These are phyloP conservation scores for Hydrangea macrophylla DNA, from an alignment of 148 eudicot genomes.

Conservation along the genomic window DNA sequence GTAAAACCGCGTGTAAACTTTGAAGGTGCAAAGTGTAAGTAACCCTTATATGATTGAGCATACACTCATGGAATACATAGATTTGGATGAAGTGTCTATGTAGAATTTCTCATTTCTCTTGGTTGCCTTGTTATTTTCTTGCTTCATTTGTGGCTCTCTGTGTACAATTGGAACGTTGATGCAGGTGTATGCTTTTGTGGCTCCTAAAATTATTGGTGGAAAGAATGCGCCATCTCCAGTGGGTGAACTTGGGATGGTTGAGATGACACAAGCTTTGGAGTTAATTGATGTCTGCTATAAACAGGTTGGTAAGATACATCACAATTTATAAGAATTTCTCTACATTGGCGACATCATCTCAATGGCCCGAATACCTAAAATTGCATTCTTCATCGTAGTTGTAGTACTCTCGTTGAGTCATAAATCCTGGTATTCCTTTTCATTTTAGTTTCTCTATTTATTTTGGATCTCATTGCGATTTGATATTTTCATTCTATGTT, in stretches of 20 bases:
- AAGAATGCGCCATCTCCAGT: constrained; percentile 95
- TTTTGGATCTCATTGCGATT: neutral
- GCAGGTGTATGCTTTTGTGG: constrained; percentile 91
- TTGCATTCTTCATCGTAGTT: neutral
- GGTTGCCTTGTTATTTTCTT: constrained; percentile 12
- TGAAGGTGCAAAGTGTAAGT: no score
- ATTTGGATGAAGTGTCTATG: neutral
- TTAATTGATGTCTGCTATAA: constrained; percentile 74
- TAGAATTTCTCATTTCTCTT: neutral
- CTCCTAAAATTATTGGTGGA: constrained; percentile 97
- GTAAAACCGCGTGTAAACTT: no score
- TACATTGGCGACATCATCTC: neutral
- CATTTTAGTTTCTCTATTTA: neutral
- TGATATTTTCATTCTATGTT: neutral
- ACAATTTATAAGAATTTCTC: neutral
- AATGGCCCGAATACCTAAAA: neutral
- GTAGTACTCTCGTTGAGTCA: neutral
- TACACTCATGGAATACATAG: neutral
- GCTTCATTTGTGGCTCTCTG: neutral
- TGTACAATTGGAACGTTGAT: neutral
- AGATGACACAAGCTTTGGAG: constrained; percentile 91
- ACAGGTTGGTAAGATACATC: constrained; percentile 50
- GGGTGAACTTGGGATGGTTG: constrained; percentile 98
- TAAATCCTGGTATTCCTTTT: neutral
- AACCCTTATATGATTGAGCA: no score